These are phyloP conservation scores for Wolfiporia cocos DNA, from an alignment of 1,284 basidiomycete species.

Conservation along the genomic window DNA sequence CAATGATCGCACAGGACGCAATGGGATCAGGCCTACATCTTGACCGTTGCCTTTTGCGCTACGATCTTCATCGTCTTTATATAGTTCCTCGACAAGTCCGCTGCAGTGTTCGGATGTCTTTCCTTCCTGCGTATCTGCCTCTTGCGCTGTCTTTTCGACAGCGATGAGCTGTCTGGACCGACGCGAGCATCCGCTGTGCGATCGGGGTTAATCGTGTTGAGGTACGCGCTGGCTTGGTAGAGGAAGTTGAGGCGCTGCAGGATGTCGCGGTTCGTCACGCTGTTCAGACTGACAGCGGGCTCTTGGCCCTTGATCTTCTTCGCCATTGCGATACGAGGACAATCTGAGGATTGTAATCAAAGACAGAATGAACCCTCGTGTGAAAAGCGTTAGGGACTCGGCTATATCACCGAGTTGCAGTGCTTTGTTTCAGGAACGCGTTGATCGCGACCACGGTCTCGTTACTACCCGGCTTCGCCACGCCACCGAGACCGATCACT, in stretches of 20 bases:
- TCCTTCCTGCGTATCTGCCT: conserved; percentile 19
- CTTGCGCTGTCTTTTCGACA: not conserved
- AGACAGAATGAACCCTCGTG: too few relatives aligned
- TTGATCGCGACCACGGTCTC: too few relatives aligned
- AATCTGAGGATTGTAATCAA: too few relatives aligned
- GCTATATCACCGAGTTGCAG: too few relatives aligned
- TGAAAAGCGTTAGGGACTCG: too few relatives aligned
- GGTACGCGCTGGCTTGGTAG: conserved; percentile 71
- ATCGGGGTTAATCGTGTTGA: conserved; percentile 35
- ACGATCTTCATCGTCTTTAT: conserved; percentile 62
- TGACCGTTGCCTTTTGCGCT: conserved; percentile 67
- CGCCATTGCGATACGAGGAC: conserved; percentile 39
- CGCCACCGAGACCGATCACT: too few relatives aligned
- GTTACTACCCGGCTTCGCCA: too few relatives aligned
- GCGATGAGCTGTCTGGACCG: not conserved
- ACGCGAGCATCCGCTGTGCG: not conserved
- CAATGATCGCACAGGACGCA: not conserved
- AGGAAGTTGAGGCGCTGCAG: conserved; percentile 80
- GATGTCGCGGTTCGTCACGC: conserved; percentile 61
- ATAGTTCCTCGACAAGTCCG: conserved; percentile 58
- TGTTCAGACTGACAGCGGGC: conserved; percentile 42
- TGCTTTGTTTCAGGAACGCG: too few relatives aligned
- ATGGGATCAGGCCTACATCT: conserved; percentile 45
- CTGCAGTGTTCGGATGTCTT: conserved; percentile 28
- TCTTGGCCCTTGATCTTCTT: conserved; percentile 56